Percentiles rank a stretch among this genome's conserved stretches.
phyloP scores from a whole-genome alignment of 108 stramenopile genomes.

The Pseudonitzschia pungens region DNA sequence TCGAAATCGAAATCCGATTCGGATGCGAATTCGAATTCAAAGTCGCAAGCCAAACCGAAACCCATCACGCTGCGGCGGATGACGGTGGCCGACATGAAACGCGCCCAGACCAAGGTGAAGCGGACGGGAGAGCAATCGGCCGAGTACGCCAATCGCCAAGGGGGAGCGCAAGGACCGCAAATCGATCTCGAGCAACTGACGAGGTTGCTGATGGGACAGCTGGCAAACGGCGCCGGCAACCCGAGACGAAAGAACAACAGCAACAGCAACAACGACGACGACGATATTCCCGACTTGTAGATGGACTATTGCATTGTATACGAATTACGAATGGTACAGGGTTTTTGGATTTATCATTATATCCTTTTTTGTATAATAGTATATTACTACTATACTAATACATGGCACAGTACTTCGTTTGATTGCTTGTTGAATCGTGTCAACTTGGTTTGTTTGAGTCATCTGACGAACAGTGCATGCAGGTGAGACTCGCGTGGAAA shows the following conservation, averaged over 20 bases:
- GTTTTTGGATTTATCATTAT: too few relatives aligned
- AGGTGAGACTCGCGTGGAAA: too few relatives aligned
- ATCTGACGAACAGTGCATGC: too few relatives aligned
- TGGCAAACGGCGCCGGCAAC: neutral
- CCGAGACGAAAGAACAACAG: neutral
- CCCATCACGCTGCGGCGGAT: conserved; percentile 56
- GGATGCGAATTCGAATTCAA: too few relatives aligned
- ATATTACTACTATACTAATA: too few relatives aligned
- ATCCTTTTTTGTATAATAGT: too few relatives aligned
- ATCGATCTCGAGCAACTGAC: conserved; percentile 11
- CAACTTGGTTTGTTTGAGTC: too few relatives aligned
- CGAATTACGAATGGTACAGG: too few relatives aligned
- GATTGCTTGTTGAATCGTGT: too few relatives aligned
- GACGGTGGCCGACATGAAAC: conserved; percentile 50
- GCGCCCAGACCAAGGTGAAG: conserved; percentile 73
- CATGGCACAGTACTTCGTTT: too few relatives aligned
- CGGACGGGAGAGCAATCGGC: conserved; percentile 76
- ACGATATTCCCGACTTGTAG: conserved; percentile 5
- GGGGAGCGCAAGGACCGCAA: neutral
- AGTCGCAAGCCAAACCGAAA: conserved; percentile 16
- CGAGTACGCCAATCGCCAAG: conserved; percentile 36
- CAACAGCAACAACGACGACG: neutral
- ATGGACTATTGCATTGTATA: neutral
- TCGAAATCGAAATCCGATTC: too few relatives aligned
- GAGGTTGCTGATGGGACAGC: neutral